phyloP scores from a whole-genome alignment of 306 rosid genomes.

The Carpinus viminea region DNA sequence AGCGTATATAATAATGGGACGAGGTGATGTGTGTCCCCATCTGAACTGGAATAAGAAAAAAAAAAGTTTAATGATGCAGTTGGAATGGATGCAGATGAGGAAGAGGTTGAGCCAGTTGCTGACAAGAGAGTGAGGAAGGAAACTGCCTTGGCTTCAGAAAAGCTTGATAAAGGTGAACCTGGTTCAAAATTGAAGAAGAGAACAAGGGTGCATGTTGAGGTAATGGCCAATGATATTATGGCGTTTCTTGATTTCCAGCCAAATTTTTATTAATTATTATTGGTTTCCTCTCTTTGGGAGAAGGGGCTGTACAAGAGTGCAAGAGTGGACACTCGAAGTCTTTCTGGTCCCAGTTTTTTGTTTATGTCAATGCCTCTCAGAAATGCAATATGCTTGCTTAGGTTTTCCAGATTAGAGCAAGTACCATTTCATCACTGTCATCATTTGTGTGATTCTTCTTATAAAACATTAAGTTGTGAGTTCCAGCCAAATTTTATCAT shows the following conservation, averaged over 20 bases:
- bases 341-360: too few relatives aligned
- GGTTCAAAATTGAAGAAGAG: constrained; percentile 60
- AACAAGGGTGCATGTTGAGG: constrained; percentile 81
- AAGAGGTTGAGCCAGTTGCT: constrained; percentile 40
- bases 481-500: background rate
- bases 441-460: background rate
- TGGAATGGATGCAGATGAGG: constrained; percentile 63
- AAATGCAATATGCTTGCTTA: too few relatives aligned
- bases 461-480: background rate
- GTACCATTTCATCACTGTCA: too few relatives aligned
- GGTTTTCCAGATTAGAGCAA: too few relatives aligned
- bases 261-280: background rate
- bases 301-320: background rate
- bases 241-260: constrained; percentile 7
- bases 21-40: background rate
- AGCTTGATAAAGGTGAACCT: constrained; percentile 47
- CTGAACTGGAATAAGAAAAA: constrained; percentile 23
- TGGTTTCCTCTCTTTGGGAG: background rate
- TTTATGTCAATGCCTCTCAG: too few relatives aligned
- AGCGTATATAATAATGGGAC: background rate
- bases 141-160: constrained; percentile 38
- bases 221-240: constrained; percentile 33
- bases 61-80: constrained; percentile 38
- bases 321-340: background rate
- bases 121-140: constrained; percentile 46